phyloP scores from a whole-genome alignment of 2,329 filamentous ascomycete species.

The Microdochium nivale region DNA sequence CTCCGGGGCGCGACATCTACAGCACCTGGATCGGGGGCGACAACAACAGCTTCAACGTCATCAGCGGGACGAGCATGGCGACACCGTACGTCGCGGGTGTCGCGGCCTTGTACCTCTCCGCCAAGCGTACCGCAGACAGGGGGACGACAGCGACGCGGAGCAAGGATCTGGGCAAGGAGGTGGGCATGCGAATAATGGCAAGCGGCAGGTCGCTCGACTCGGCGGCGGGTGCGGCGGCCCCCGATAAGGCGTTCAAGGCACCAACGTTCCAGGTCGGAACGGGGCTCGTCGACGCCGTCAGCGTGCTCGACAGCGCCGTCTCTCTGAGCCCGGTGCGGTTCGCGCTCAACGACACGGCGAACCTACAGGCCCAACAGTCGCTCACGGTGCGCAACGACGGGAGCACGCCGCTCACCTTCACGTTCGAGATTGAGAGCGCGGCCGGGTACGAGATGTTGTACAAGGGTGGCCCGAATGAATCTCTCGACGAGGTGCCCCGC shows the following conservation, averaged over 20 bases:
- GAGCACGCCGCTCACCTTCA: slow-evolving; percentile 28
- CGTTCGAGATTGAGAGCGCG: slow-evolving; percentile 27
- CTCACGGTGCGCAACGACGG: slow-evolving; percentile 36
- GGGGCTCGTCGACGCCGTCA: slow-evolving; percentile 25
- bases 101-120: slow-evolving; percentile 16
- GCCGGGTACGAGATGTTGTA: slow-evolving; percentile 28
- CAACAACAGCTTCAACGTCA: slow-evolving; percentile 16
- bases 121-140: slow-evolving; percentile 8
- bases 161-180: too few relatives aligned
- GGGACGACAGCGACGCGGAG: slow-evolving; percentile 5
- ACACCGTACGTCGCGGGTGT: slow-evolving; percentile 28
- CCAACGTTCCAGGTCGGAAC: slow-evolving; percentile 2
- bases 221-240: slow-evolving; percentile 6
- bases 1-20: slow-evolving; percentile 32
- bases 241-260: neutral
- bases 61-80: slow-evolving; percentile 36
- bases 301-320: slow-evolving; percentile 23
- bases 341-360: slow-evolving; percentile 28
- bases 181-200: slow-evolving; percentile 11
- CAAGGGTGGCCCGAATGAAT: neutral
- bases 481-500: neutral
- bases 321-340: slow-evolving; percentile 22
- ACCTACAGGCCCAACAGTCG: slow-evolving; percentile 19
- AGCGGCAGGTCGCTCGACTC: slow-evolving; percentile 10
- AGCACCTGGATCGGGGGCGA: slow-evolving; percentile 24